A percentile compares a stretch with the other conserved stretches of the same genome.
These are phyloP conservation scores for Lecanicillium sp. DNA, from an alignment of 2,329 filamentous ascomycete species.

Conservation along the genomic window DNA sequence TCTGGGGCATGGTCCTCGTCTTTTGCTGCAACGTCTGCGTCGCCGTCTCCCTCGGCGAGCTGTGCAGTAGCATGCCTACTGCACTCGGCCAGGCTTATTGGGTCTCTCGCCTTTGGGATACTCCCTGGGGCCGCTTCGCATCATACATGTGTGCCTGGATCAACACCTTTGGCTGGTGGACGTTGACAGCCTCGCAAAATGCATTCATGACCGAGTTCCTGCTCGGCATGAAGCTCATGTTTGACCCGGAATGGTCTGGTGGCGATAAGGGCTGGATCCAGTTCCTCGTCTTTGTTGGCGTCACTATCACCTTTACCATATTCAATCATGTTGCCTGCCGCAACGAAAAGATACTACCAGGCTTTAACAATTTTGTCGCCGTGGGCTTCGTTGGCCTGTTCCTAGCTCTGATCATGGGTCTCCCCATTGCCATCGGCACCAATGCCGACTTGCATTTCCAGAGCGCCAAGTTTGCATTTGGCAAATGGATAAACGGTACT, in stretches of 20 bases:
- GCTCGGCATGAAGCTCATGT: slow-evolving; percentile 48
- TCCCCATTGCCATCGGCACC: slow-evolving; percentile 44
- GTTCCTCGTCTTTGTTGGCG: slow-evolving; percentile 46
- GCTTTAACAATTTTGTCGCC: slow-evolving; percentile 50
- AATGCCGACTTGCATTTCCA: slow-evolving; percentile 37
- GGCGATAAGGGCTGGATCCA: slow-evolving; percentile 41
- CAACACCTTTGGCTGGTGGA: slow-evolving; percentile 54
- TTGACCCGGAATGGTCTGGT: slow-evolving; percentile 37
- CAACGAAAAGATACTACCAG: slow-evolving; percentile 27
- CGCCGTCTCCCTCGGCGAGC: slow-evolving; percentile 46
- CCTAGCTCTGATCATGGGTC: slow-evolving; percentile 39
- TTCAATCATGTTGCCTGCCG: slow-evolving; percentile 46
- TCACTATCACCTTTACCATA: slow-evolving; percentile 37
- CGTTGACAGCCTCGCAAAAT: slow-evolving; percentile 45
- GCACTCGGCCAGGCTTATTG: slow-evolving; percentile 54
- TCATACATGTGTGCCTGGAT: slow-evolving; percentile 54
- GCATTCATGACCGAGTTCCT: slow-evolving; percentile 53
- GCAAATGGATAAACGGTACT: slow-evolving; percentile 33
- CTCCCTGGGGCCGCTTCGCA: slow-evolving; percentile 35
- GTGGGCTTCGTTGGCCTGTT: slow-evolving; percentile 45
- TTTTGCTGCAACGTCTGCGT: slow-evolving; percentile 45
- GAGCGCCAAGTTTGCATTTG: slow-evolving; percentile 43
- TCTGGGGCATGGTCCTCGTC: slow-evolving; percentile 49
- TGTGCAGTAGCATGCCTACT: slow-evolving; percentile 52
- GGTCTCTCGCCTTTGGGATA: slow-evolving; percentile 29